Conservation (phyloP, 305 asterid species). For the Fraxinus paxiana region DNA sequence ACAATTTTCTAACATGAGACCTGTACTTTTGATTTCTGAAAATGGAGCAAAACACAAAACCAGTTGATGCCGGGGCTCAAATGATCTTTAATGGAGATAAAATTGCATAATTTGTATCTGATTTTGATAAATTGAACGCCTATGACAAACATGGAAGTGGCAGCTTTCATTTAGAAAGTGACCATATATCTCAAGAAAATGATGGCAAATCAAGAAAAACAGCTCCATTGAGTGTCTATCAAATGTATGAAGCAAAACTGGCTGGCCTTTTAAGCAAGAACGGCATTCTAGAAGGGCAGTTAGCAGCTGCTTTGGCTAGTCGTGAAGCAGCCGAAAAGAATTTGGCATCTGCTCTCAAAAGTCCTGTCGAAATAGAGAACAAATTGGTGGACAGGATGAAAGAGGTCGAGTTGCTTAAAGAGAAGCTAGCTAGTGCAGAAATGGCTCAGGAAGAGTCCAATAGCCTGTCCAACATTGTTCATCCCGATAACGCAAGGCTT, state of each 20-base stretch:
- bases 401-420: conserved; percentile 80
- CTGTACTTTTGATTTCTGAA: conserved; percentile 36
- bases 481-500: conserved; percentile 85
- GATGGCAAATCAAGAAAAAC: conserved; percentile 53
- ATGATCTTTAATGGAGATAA: conserved; percentile 33
- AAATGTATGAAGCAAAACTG: conserved; percentile 62
- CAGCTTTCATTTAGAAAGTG: conserved; percentile 45
- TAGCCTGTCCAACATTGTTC: conserved; percentile 82
- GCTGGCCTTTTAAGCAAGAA: conserved; percentile 58
- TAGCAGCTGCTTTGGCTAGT: conserved; percentile 60
- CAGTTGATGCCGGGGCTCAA: conserved; percentile 27
- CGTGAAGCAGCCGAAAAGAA: conserved; percentile 74
- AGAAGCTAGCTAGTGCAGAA: conserved; percentile 68
- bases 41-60: conserved; percentile 46
- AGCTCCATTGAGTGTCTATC: conserved; percentile 47
- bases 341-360: conserved; percentile 49
- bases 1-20: not conserved
- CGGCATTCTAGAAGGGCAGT: conserved; percentile 64
- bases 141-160: conserved; percentile 53
- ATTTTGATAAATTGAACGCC: conserved; percentile 38
- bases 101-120: conserved; percentile 39
- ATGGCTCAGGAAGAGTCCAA: conserved; percentile 86
- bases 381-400: conserved; percentile 52
- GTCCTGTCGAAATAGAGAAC: conserved; percentile 75
- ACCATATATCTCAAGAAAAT: conserved; percentile 47